Base-by-base conservation (phyloP, 1,284 basidiomycete species). In the Coriolopsis trogii region DNA sequence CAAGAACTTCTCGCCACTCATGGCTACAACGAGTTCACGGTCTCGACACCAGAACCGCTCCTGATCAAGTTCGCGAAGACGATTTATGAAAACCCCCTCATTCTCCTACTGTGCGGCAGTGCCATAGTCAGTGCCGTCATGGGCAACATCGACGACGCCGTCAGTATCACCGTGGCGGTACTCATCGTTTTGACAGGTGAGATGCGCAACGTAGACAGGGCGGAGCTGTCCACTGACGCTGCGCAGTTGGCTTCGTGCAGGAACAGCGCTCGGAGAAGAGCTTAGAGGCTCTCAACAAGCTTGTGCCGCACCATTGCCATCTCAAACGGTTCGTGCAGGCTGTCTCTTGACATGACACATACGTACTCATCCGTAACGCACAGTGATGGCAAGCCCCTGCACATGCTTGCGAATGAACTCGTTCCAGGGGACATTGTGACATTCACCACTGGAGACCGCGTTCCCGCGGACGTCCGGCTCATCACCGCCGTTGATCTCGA, bases 231-330 rank as follows among this genome's bases (percentile, higher is more conserved):
- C n/a, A n/a, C n/a, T 48, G 25, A 25, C 33, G 21, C 24, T 15
- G 10, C 46, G 21, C 63, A 94, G 95, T 98, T 54, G 96, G 93
- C 1, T 98, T 98, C 65, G 86, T 98, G 30, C 95, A 98, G 70
- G 95, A 98, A 73, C 87, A 91, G 58, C 81, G 95, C 34, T 98
- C 95, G 0, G 96, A 98, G 71, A 90, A 98, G 73, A 93, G 90
- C 49, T 77, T 98, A 23, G 93, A 97, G 70, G 94, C 96, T 0
- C 78, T 98, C 25, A 97, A 95, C 75, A 97, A 96, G 71, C 89
- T 97, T 33, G 95, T 97, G 10, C 95, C 95, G 0, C 95, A 98
- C 67, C 93, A 95, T 69, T 97, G 93, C 67, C 92, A 97, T 67
- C 84, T 98, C 49, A 77, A 93, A 42, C 88, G 95, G 81, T 89